Percentiles rank a stretch among this genome's conserved stretches.
These are phyloP conservation scores for Jatropha podagrica DNA, from an alignment of 441 rosid species.

Conservation along the genomic window DNA sequence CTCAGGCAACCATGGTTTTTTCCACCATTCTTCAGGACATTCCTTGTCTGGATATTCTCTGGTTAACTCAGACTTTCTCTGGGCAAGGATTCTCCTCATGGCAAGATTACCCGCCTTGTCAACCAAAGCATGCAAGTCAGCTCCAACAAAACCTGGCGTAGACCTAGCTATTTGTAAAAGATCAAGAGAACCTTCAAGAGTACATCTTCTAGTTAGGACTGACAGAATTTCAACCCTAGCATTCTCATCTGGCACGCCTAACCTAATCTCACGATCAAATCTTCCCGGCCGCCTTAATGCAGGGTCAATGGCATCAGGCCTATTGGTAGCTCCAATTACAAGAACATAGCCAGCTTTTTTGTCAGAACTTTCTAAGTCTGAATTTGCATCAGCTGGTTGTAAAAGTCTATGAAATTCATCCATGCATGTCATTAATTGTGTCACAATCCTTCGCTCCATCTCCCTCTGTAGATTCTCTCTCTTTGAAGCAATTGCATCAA, in stretches of 20 bases:
- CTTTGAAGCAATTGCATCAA: slow-evolving; percentile 94
- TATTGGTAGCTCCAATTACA: slow-evolving; percentile 93
- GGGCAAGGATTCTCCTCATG: slow-evolving; percentile 56
- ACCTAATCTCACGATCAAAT: slow-evolving; percentile 85
- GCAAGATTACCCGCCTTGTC: slow-evolving; percentile 82
- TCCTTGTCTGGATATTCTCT: slow-evolving; percentile 33
- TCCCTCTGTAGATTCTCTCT: slow-evolving; percentile 85
- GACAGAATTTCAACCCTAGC: slow-evolving; percentile 80
- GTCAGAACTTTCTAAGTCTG: slow-evolving; percentile 33
- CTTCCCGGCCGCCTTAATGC: slow-evolving; percentile 92
- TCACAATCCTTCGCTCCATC: slow-evolving; percentile 91
- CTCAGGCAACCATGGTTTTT: slow-evolving; percentile 74
- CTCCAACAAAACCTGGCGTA: slow-evolving; percentile 96
- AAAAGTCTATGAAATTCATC: slow-evolving; percentile 58
- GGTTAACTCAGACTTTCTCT: slow-evolving; percentile 51
- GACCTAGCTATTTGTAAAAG: slow-evolving; percentile 70
- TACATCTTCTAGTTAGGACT: slow-evolving; percentile 57
- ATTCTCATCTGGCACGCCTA: slow-evolving; percentile 79
- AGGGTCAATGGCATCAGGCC: slow-evolving; percentile 89
- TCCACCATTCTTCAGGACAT: slow-evolving; percentile 60
- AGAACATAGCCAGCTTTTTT: slow-evolving; percentile 60
- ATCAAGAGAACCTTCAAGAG: slow-evolving; percentile 77
- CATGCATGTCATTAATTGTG: slow-evolving; percentile 93
- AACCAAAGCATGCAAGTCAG: slow-evolving; percentile 75
- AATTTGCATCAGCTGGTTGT: slow-evolving; percentile 38